phyloP scores from a whole-genome alignment of 306 rosid genomes.

The Arachis hypogaea region DNA sequence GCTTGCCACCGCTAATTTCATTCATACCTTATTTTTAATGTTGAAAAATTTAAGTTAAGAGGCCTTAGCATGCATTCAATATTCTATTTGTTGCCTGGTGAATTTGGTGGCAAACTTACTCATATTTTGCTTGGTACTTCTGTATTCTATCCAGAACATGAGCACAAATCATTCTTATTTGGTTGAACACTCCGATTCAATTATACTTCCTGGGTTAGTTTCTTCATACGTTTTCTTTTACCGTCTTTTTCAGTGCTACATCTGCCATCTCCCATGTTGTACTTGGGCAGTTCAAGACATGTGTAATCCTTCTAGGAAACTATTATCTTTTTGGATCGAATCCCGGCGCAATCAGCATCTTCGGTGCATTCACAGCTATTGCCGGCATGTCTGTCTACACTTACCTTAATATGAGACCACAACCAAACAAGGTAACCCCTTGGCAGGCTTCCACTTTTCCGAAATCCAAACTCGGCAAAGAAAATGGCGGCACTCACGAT shows the following conservation, averaged over 20 bases:
- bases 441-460: slow-evolving; percentile 67
- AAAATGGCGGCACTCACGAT: slow-evolving; percentile 62
- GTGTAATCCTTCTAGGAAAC: slow-evolving; percentile 92
- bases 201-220: not conserved
- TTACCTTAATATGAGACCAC: slow-evolving; percentile 73
- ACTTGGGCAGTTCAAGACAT: slow-evolving; percentile 95
- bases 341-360: slow-evolving; percentile 79
- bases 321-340: slow-evolving; percentile 79
- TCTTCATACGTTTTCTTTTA: slow-evolving; percentile 21
- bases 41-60: slow-evolving; percentile 18
- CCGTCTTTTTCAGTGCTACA: slow-evolving; percentile 71
- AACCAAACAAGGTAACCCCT: slow-evolving; percentile 54
- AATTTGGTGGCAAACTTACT: not conserved
- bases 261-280: slow-evolving; percentile 92
- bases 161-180: not conserved
- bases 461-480: slow-evolving; percentile 78
- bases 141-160: slow-evolving; percentile 13
- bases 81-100: not conserved
- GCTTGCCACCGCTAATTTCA: too few relatives aligned
- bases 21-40: too few relatives aligned
- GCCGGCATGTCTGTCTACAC: slow-evolving; percentile 85
- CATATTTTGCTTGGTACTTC: not conserved
- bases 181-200: not conserved
- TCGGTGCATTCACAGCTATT: slow-evolving; percentile 86
- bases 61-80: not conserved